phyloP scores from a whole-genome alignment of 2,329 filamentous ascomycete species.

The Pseudogymnoascus sp. region DNA sequence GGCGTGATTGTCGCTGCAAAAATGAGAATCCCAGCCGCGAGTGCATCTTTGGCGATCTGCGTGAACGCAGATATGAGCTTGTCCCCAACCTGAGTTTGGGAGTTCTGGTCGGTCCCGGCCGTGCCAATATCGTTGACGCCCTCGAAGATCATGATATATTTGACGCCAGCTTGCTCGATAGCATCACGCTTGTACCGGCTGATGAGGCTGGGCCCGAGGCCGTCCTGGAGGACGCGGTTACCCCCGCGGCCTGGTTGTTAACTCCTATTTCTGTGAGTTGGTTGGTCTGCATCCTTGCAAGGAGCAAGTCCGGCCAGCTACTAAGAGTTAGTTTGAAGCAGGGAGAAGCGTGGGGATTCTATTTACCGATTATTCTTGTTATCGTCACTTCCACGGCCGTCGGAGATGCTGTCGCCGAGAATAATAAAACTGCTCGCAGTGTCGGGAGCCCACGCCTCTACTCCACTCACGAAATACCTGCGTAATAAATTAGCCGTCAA shows the following conservation, averaged over 20 bases:
- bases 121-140: constrained; percentile 63
- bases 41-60: constrained; percentile 49
- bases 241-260: constrained; percentile 62
- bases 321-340: background rate
- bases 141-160: constrained; percentile 59
- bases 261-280: constrained; percentile 44
- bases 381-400: constrained; percentile 55
- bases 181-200: constrained; percentile 58
- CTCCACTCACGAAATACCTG: constrained; percentile 52
- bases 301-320: constrained; percentile 51
- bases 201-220: constrained; percentile 54
- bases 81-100: constrained; percentile 44
- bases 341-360: background rate
- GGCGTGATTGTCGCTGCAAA: constrained; percentile 62
- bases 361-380: constrained; percentile 49
- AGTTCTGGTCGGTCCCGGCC: constrained; percentile 35
- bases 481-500: constrained; percentile 12
- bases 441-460: constrained; percentile 48
- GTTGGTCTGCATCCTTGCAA: constrained; percentile 42
- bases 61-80: constrained; percentile 49
- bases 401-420: constrained; percentile 60
- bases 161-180: constrained; percentile 47
- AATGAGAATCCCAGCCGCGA: constrained; percentile 46
- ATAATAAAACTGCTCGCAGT: constrained; percentile 42
- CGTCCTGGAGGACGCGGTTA: constrained; percentile 56